Conservation (phyloP, 2,329 filamentous ascomycete genomes). For the Claviceps citrina region DNA sequence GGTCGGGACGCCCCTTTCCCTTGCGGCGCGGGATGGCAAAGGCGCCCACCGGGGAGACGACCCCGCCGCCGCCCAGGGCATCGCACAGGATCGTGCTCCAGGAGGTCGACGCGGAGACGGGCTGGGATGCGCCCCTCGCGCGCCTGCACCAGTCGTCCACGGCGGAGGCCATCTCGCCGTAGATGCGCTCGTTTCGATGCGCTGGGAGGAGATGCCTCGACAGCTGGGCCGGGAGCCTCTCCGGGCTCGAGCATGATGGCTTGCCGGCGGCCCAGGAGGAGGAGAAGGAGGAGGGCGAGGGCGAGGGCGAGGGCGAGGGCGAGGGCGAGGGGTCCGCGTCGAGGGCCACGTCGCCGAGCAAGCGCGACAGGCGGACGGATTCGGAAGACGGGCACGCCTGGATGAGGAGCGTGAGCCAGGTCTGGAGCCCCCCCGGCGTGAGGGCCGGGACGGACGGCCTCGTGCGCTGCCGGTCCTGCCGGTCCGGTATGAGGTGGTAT, state of each 20-base stretch:
- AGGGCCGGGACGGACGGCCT: slow-evolving; percentile 47
- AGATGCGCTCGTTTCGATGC: slow-evolving; percentile 37
- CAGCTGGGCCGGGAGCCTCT: slow-evolving; percentile 66
- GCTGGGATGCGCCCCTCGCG: slow-evolving; percentile 3
- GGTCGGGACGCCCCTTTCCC: neutral
- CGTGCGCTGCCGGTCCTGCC: slow-evolving; percentile 21
- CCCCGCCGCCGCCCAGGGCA: neutral
- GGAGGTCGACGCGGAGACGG: neutral
- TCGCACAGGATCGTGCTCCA: slow-evolving; percentile 3
- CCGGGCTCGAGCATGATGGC: no score
- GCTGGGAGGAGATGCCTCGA: slow-evolving; percentile 57
- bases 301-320: slow-evolving; percentile 20
- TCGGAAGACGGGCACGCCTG: slow-evolving; percentile 64
- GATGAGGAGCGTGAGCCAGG: slow-evolving; percentile 59
- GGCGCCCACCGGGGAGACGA: neutral
- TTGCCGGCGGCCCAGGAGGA: slow-evolving; percentile 20
- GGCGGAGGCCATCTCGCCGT: slow-evolving; percentile 44
- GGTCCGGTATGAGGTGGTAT: slow-evolving; percentile 47
- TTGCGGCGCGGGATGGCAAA: neutral
- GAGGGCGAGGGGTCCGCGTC: slow-evolving; percentile 18
- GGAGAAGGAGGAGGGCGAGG: neutral
- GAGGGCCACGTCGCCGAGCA: slow-evolving; percentile 58
- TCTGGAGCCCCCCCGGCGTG: slow-evolving; percentile 51
- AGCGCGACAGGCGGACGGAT: slow-evolving; percentile 50
- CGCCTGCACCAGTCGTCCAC: slow-evolving; percentile 30